phyloP scores from a whole-genome alignment of 75 land plant species.

The Larix kaempferi region DNA sequence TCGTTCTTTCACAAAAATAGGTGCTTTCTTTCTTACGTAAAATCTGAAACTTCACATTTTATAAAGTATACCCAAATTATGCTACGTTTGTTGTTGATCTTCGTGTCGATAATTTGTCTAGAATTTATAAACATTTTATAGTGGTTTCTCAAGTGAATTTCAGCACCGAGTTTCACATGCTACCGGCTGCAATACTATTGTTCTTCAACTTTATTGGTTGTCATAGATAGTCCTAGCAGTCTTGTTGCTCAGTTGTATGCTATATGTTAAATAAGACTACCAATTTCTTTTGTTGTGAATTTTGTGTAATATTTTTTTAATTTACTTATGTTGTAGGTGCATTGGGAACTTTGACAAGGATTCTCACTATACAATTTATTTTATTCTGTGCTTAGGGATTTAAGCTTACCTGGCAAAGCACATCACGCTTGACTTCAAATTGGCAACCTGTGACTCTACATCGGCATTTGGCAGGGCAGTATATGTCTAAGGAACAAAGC shows the following conservation, averaged over 20 bases:
- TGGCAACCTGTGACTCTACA: slow-evolving; percentile 62
- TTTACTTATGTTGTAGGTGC: not conserved
- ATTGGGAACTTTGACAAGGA: not conserved
- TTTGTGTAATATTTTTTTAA: not conserved
- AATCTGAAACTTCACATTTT: too few relatives aligned
- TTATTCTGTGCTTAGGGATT: slow-evolving; percentile 39
- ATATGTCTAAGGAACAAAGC: slow-evolving; percentile 58
- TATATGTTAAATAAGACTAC: not conserved
- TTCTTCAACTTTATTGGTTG: not conserved
- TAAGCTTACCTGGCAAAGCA: slow-evolving; percentile 46
- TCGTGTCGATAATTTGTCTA: too few relatives aligned
- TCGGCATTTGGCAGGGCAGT: slow-evolving; percentile 32
- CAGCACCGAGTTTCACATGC: too few relatives aligned
- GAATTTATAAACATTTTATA: too few relatives aligned
- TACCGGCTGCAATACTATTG: not conserved
- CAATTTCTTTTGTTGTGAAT: not conserved
- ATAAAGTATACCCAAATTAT: too few relatives aligned
- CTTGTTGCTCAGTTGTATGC: not conserved
- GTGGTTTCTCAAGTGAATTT: too few relatives aligned
- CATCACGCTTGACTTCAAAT: slow-evolving; percentile 29
- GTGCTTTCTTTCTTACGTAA: too few relatives aligned
- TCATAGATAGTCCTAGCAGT: not conserved
- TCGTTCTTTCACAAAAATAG: too few relatives aligned
- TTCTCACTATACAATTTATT: not conserved
- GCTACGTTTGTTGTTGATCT: too few relatives aligned